These are phyloP conservation scores for Physcia stellaris DNA, from an alignment of 495 filamentous ascomycete genomes.

Conservation along the genomic window DNA sequence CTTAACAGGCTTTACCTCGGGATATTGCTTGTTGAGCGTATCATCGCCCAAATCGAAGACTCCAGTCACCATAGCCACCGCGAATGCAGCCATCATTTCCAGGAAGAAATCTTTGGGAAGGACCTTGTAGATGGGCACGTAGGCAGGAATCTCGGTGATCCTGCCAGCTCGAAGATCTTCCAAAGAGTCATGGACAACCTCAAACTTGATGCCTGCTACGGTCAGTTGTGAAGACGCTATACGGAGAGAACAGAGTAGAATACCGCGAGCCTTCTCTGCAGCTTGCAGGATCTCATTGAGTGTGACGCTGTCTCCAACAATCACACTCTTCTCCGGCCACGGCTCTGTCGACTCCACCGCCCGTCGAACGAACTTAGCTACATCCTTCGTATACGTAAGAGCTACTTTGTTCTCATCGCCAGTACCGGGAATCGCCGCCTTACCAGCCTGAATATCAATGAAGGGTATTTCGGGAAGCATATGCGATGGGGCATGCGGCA, in stretches of 20 bases:
- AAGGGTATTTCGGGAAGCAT: slow-evolving; percentile 27
- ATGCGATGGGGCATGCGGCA: slow-evolving; percentile 23
- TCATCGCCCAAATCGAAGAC: slow-evolving; percentile 6
- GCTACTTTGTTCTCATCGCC: slow-evolving; percentile 32
- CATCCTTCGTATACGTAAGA: slow-evolving; percentile 40
- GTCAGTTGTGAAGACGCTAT: too few species aligned
- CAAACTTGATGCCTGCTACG: slow-evolving; percentile 31
- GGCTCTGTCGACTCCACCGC: slow-evolving; percentile 25
- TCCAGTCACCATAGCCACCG: slow-evolving; percentile 12
- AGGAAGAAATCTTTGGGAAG: slow-evolving; percentile 24
- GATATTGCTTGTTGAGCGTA: slow-evolving; percentile 24
- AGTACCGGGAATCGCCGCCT: slow-evolving; percentile 37
- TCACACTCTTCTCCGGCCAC: slow-evolving; percentile 31
- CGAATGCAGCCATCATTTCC: slow-evolving; percentile 20
- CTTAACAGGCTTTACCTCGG: slow-evolving; percentile 21
- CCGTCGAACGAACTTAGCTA: slow-evolving; percentile 35
- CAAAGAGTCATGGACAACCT: slow-evolving; percentile 32
- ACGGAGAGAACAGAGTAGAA: slow-evolving; percentile 2
- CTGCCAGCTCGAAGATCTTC: slow-evolving; percentile 32
- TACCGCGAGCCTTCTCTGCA: slow-evolving; percentile 34
- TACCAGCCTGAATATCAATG: slow-evolving; percentile 30
- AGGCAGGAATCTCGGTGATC: slow-evolving; percentile 31
- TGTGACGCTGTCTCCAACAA: slow-evolving; percentile 34
- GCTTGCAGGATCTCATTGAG: slow-evolving; percentile 32
- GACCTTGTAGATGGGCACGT: slow-evolving; percentile 18